Conservation (phyloP, 768 basidiomycete genomes). For the Lepiota brunneoincarnata region DNA sequence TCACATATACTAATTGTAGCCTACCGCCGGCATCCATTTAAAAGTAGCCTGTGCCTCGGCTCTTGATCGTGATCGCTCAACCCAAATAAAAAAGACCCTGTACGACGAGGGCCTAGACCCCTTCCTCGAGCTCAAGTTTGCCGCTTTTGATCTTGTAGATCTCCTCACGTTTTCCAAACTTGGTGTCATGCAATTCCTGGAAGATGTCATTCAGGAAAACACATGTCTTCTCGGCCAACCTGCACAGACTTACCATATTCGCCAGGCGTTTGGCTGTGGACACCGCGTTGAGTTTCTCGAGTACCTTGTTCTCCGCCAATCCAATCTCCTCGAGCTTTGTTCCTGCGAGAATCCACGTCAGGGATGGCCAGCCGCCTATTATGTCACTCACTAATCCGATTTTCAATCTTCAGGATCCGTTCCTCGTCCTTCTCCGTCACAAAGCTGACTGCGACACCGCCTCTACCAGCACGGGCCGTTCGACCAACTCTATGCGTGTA, state of each 20-base stretch:
- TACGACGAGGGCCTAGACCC: conserved; percentile 10
- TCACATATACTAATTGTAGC: background rate
- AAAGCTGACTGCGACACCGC: conserved; percentile 90
- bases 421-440: conserved; percentile 94
- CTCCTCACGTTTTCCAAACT: conserved; percentile 87
- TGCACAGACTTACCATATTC: conserved; percentile 68
- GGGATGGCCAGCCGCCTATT: background rate
- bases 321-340: conserved; percentile 71
- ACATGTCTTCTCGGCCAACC: background rate
- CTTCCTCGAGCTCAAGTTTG: conserved; percentile 19
- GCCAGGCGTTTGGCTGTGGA: conserved; percentile 91
- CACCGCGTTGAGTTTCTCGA: conserved; percentile 85
- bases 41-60: background rate
- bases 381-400: conserved; percentile 69
- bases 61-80: background rate
- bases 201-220: background rate
- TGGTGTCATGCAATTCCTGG: conserved; percentile 82
- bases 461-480: conserved; percentile 87
- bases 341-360: conserved; percentile 37
- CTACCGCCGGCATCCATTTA: conserved; percentile 12
- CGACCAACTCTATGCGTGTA: conserved; percentile 96
- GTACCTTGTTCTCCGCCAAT: conserved; percentile 75
- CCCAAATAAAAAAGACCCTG: conserved; percentile 3
- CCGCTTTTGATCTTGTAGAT: conserved; percentile 67
- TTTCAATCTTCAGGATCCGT: conserved; percentile 77